Percentiles rank a stretch among this genome's conserved stretches.
Evolutionary conservation across 345 rosid species (phyloP).

Genomic region (Psidium friedrichsthalianum): DNA sequence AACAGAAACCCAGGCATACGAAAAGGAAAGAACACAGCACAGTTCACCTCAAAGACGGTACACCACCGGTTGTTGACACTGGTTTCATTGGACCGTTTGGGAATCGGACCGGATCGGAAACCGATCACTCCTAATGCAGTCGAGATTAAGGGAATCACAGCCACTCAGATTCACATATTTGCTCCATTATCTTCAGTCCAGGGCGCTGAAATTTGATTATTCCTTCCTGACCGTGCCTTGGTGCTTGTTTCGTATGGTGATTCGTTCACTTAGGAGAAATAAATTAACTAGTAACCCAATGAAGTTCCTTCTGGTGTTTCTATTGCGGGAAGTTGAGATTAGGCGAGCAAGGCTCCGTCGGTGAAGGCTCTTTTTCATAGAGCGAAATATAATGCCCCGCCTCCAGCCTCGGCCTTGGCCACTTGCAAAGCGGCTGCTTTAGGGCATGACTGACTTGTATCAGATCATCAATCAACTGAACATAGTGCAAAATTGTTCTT

Average conservation of each 20-base stretch:
- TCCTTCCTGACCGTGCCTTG: not conserved
- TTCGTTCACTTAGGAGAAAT: not conserved
- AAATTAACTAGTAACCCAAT: not conserved
- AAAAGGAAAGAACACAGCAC: not conserved
- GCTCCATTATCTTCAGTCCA: not conserved
- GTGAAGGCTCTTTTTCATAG: too few species aligned
- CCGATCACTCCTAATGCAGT: too few species aligned
- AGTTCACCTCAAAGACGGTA: constrained; percentile 42
- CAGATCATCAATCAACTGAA: not conserved
- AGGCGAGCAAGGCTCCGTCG: too few species aligned
- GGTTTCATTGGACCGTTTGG: too few species aligned
- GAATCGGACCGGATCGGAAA: too few species aligned
- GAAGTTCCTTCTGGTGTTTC: too few species aligned
- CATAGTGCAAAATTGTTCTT: not conserved
- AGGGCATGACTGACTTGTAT: not conserved
- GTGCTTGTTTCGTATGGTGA: not conserved
- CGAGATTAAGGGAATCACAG: constrained; percentile 41
- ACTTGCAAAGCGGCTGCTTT: not conserved
- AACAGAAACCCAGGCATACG: not conserved
- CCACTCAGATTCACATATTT: constrained; percentile 31
- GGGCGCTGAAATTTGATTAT: not conserved
- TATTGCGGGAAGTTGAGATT: too few species aligned
- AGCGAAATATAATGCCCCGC: too few species aligned
- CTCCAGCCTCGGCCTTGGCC: too few species aligned
- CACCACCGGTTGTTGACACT: not conserved